These are phyloP conservation scores for Xylaria sp. DNA, from an alignment of 2,329 filamentous ascomycete genomes.

Conservation along the genomic window DNA sequence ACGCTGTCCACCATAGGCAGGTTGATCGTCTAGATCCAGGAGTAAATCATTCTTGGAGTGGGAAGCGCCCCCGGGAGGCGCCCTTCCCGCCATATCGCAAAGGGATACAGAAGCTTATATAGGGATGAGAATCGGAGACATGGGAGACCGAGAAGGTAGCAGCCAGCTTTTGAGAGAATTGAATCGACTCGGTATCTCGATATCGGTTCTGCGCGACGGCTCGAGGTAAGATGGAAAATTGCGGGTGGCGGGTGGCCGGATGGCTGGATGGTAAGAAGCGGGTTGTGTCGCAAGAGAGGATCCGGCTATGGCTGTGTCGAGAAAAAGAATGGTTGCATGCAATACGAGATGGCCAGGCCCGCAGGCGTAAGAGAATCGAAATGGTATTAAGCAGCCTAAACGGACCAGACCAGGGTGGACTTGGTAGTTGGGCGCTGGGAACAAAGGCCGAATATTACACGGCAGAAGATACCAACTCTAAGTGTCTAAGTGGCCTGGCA, in stretches of 20 bases:
- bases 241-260: not conserved
- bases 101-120: slow-evolving; percentile 43
- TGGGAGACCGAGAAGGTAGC: slow-evolving; percentile 32
- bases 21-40: slow-evolving; percentile 74
- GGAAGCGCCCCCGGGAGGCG: slow-evolving; percentile 57
- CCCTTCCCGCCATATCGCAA: slow-evolving; percentile 66
- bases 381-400: slow-evolving; percentile 30
- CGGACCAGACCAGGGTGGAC: slow-evolving; percentile 13
- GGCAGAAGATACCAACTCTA: slow-evolving; percentile 7
- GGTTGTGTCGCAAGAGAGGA: slow-evolving; percentile 25
- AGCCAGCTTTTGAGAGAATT: not conserved
- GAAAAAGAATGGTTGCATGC: slow-evolving; percentile 29
- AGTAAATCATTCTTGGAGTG: slow-evolving; percentile 63
- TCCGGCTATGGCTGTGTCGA: slow-evolving; percentile 18
- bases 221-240: slow-evolving; percentile 3
- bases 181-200: slow-evolving; percentile 5
- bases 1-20: slow-evolving; percentile 75
- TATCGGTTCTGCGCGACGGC: slow-evolving; percentile 9
- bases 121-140: slow-evolving; percentile 39
- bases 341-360: slow-evolving; percentile 35
- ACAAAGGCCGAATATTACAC: slow-evolving; percentile 16
- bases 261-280: slow-evolving; percentile 9
- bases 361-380: slow-evolving; percentile 30
- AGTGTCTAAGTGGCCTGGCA: too few species aligned
- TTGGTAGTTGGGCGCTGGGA: slow-evolving; percentile 9